phyloP scores from a whole-genome alignment of 73 alveolate species.

The Paramecium sexaurelia region DNA sequence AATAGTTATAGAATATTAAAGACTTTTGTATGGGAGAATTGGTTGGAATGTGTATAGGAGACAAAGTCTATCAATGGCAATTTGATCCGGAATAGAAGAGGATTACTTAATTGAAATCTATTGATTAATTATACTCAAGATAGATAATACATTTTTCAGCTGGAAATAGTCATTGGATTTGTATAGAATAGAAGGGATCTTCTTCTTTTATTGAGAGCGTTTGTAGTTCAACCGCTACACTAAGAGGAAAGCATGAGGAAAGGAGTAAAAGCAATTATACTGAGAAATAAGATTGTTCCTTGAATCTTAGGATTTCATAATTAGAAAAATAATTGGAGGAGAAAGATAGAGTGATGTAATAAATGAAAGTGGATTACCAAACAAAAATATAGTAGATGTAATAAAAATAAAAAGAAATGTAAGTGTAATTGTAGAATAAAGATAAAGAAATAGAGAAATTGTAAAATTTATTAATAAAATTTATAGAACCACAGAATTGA shows the following conservation, averaged over 20 bases:
- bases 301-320: neutral
- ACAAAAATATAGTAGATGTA: neutral
- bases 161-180: neutral
- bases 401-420: neutral
- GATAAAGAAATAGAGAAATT: neutral
- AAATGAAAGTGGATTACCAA: conserved; percentile 9
- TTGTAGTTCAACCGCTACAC: neutral
- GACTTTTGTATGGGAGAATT: conserved; percentile 10
- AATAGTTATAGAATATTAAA: neutral
- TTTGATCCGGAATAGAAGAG: conserved; percentile 15
- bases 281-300: neutral
- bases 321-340: conserved; percentile 14
- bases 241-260: conserved; percentile 7
- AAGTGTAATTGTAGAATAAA: neutral
- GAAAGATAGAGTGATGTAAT: neutral
- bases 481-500: neutral
- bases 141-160: neutral
- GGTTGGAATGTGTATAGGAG: neutral
- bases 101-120: neutral
- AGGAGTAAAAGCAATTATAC: conserved; percentile 33
- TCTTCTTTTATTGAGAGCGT: conserved; percentile 4
- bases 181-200: neutral
- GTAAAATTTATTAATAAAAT: neutral
- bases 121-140: neutral
- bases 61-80: neutral